Conservation (phyloP, 768 basidiomycete species). For the Ramaria sp. region DNA sequence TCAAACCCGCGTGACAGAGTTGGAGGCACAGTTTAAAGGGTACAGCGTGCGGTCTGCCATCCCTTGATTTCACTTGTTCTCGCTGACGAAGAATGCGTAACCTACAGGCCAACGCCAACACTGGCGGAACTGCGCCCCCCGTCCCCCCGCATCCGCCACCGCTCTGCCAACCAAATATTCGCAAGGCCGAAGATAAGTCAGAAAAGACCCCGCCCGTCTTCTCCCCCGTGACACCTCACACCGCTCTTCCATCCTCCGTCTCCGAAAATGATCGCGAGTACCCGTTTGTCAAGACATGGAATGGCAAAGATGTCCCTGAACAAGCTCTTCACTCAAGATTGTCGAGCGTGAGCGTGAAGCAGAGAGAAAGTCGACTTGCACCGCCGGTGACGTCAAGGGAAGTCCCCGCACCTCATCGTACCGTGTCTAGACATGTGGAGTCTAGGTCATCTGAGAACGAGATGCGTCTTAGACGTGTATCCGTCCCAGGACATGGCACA, state of each 20-base stretch:
- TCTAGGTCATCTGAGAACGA: background rate
- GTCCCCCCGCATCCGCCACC: background rate
- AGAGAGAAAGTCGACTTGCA: background rate
- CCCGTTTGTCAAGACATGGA: background rate
- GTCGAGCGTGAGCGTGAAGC: background rate
- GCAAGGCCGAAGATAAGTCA: background rate
- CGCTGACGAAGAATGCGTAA: background rate
- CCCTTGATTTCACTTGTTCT: background rate
- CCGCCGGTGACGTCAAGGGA: background rate
- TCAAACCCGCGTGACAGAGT: background rate
- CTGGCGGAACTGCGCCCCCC: background rate
- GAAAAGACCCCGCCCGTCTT: background rate
- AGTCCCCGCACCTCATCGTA: background rate
- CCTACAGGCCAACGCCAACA: background rate
- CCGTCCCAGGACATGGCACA: background rate
- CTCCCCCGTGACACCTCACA: background rate
- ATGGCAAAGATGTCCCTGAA: background rate
- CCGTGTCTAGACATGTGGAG: background rate
- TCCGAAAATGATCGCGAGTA: background rate
- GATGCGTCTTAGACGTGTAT: background rate
- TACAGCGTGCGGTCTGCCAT: background rate
- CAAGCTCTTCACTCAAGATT: background rate
- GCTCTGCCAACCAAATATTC: background rate
- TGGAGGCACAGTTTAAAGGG: background rate
- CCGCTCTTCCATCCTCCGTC: background rate